Evolutionary conservation across 768 basidiomycete genomes (phyloP), one percentile per base, ranked within the genome.

Genomic region (Trametes coccinea): DNA sequence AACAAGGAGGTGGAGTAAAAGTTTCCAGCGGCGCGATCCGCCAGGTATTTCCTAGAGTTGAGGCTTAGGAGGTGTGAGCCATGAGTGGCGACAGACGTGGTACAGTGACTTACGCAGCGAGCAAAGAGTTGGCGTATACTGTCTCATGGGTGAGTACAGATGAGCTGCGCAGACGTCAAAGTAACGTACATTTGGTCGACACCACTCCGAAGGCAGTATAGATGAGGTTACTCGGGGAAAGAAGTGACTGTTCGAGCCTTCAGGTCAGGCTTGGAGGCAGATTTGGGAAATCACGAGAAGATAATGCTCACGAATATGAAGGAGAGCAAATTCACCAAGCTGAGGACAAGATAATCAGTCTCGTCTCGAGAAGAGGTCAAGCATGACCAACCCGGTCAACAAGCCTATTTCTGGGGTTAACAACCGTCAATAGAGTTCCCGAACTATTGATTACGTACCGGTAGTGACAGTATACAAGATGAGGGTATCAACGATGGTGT

Each of bases 111-210:
- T 5, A 59, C 57, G 57, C 49, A 8, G 57, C 49, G 22, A 59
- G 57, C 30, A 59, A 41, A 14, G 57, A 59, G 57, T 59, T 59
- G 1, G 49, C 57, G 41, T 59, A 59, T 17, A 59, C 57, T 59
- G 29, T 11, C 5, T 37, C 34, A 37, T 37, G 22, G 39, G 2
- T 5, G 22, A 8, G 5, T 10, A 33, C 5, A 6, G 31, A 11
- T 11, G n/a, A 44, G 27, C 2, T n/a, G 10, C 6, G 34, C n/a
- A 27, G 37, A 2, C 9, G 13, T 11, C 10, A n/a, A 34, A 5
- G 5, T 3, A n/a, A 30, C 56, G 10, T 27, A 59, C 57, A 16
- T 13, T 59, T 52, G 2, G 57, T 51, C 14, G 17, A 41, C 6
- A 59, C 50, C 6, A 59, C 50, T 2, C 57, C 57, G 11, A 52